Base-by-base conservation (phyloP, 2,329 filamentous ascomycete genomes). In the Exserohilum rostratum region DNA sequence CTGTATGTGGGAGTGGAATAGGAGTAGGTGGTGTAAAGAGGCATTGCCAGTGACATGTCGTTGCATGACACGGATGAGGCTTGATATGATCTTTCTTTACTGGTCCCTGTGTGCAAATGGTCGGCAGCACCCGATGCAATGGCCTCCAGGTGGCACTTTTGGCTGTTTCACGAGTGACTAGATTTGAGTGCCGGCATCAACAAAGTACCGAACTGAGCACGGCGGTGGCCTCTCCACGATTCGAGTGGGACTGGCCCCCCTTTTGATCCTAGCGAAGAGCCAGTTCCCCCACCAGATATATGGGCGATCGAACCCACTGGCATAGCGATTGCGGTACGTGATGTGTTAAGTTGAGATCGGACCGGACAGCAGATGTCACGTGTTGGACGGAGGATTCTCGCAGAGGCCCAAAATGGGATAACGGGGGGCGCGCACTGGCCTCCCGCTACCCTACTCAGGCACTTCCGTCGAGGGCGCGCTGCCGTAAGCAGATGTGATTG, bases 401-500 rank as follows among this genome's bases (percentile, higher is more conserved):
- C 31, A 37, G 44, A 4, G 9, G 35, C 18, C 18, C 10, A 12
- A 22, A 15, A 13, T n/a, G 31, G 31, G 13, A 34, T 6, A 5
- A 34, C n/a, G 30, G 20, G 30, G 31, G 42, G 33, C n/a, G 55
- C 55, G 54, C 30, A 37, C 29, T 17, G 30, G 15, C 46, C 40
- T 37, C 40, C 52, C 31, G 30, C 35, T 25, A 25, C 22, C 22
- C 22, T 5, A 25, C 22, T 25, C 22, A 25, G 22, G 4, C 22
- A 25, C 22, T 42, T 18, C 6, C 13, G 15, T 15, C n/a, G 17
- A 30, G 30, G 43, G 27, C 22, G 46, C 29, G 17, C 40, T 48
- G 53, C 48, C 50, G 38, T 17, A 42, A 50, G 39, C 27, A 33
- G 39, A 31, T 10, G 22, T 61, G 50, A 62, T 64, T 64, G 59